Base-by-base conservation (phyloP, 179 eudicot species). In the Drosera spatulata region DNA sequence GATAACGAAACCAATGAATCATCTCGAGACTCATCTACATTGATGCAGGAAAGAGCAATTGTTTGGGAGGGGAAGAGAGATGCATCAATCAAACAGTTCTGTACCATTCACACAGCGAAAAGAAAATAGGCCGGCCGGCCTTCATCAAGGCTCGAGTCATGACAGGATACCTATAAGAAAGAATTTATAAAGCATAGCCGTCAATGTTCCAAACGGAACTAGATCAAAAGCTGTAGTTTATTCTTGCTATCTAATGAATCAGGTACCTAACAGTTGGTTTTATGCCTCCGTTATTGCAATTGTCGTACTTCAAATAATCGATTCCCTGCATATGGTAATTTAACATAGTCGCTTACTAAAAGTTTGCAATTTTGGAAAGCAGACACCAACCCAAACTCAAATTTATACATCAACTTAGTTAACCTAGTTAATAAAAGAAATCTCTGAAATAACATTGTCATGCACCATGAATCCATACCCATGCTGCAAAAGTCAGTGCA, bases 21-120 rank as follows among this genome's bases (percentile, higher is more conserved):
- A 22, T 22, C 33, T 22, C 33, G 1, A 22, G 33, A 22, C 33
- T 22, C 33, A 22, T 22, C 33, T 22, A 22, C 33, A 22, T 22
- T 22, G 33, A 22, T 22, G 33, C 33, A 22, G 33, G 33, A 22
- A 22, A 22, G 33, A 22, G 33, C 33, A 22, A 22, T 22, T 22
- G 33, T 22, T 22, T 22, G 33, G 33, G 33, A 22, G 33, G 33
- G 33, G 33, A 22, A 22, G 33, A 22, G 33, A 22, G 33, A 22
- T 22, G 33, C 33, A 22, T 22, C 33, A 22, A 22, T 1, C 33
- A 60, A 12, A 57, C 14, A 50, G 7, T 39, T 49, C 41, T 39
- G 62, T 69, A 91, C 97, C 97, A 91, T 85, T 91, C 97, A 58
- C 97, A 87, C 2, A 91, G 80, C 0, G 94, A 87, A 76, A 88